Conservation (phyloP, 257 asterid species). For the Fraxinus pennsylvanica region DNA sequence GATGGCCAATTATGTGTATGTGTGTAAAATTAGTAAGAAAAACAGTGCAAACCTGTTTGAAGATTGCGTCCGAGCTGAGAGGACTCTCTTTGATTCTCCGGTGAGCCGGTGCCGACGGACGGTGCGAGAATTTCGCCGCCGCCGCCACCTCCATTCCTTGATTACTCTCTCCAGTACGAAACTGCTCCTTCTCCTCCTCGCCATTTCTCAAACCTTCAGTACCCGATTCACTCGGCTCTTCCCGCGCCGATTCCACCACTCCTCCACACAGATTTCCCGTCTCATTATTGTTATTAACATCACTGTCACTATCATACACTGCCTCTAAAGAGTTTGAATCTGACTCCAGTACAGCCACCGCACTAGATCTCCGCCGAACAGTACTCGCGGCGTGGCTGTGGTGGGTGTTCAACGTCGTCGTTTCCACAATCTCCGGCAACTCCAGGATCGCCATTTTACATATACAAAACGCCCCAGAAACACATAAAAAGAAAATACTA, state of each 20-base stretch:
- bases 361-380: constrained; percentile 48
- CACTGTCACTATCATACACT: constrained; percentile 8
- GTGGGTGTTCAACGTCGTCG: constrained; percentile 35
- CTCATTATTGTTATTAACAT: constrained; percentile 29
- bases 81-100: constrained; percentile 87
- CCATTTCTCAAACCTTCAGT: constrained; percentile 32
- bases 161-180: constrained; percentile 38
- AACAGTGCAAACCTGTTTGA: constrained; percentile 56
- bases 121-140: constrained; percentile 47
- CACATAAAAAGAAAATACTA: not conserved
- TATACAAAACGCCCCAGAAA: not conserved
- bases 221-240: constrained; percentile 33
- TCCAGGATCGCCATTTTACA: constrained; percentile 54
- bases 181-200: constrained; percentile 34
- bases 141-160: constrained; percentile 21
- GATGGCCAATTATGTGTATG: not conserved
- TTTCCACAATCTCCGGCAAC: constrained; percentile 49
- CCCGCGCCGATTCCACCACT: constrained; percentile 27
- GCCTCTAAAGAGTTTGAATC: constrained; percentile 31
- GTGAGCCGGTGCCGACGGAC: constrained; percentile 91
- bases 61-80: constrained; percentile 92
- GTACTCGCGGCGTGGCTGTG: constrained; percentile 27
- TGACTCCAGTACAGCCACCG: constrained; percentile 31
- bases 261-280: constrained; percentile 25
- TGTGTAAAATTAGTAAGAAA: not conserved